Evolutionary conservation across 2,329 filamentous ascomycete species (phyloP).

Genomic region (Falciphora oryzae): DNA sequence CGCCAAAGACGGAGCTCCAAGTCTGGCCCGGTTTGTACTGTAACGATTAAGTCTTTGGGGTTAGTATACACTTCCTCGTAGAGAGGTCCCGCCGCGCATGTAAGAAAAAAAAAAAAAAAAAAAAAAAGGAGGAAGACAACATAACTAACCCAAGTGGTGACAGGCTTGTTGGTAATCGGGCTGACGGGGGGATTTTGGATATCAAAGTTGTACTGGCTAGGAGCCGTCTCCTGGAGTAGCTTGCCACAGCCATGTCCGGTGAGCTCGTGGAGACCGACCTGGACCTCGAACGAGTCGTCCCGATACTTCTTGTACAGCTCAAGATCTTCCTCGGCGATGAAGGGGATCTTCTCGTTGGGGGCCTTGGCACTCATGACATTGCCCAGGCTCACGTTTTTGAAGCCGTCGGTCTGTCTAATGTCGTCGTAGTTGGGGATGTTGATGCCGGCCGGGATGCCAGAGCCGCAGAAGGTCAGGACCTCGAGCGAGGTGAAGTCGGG

Average conservation of each 20-base stretch:
- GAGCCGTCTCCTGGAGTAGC: slow-evolving; percentile 79
- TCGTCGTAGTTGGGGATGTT: slow-evolving; percentile 69
- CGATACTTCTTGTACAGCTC: slow-evolving; percentile 75
- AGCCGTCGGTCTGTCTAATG: slow-evolving; percentile 75
- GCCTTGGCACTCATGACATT: slow-evolving; percentile 91
- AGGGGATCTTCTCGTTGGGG: slow-evolving; percentile 86
- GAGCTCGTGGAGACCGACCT: slow-evolving; percentile 91
- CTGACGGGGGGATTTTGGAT: slow-evolving; percentile 72
- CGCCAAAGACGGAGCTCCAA: slow-evolving; percentile 88
- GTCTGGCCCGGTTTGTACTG: slow-evolving; percentile 90
- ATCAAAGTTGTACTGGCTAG: slow-evolving; percentile 86
- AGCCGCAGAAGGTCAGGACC: slow-evolving; percentile 73
- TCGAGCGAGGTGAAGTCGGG: slow-evolving; percentile 96
- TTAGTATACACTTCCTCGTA: not conserved
- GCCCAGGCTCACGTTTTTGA: slow-evolving; percentile 90
- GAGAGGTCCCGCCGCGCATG: too few species aligned
- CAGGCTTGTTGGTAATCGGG: slow-evolving; percentile 70
- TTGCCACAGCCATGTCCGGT: slow-evolving; percentile 87
- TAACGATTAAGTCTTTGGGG: not conserved
- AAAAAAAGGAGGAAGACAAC: not conserved
- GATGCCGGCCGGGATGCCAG: slow-evolving; percentile 62
- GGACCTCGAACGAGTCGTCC: slow-evolving; percentile 86
- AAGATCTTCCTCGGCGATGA: slow-evolving; percentile 75
- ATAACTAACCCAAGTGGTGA: slow-evolving; percentile 58
- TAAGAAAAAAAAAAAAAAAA: not conserved